Evolutionary conservation across 2,329 filamentous ascomycete genomes (phyloP), one percentile per base, ranked within the genome.

Genomic region (Epicoccum nigrum): DNA sequence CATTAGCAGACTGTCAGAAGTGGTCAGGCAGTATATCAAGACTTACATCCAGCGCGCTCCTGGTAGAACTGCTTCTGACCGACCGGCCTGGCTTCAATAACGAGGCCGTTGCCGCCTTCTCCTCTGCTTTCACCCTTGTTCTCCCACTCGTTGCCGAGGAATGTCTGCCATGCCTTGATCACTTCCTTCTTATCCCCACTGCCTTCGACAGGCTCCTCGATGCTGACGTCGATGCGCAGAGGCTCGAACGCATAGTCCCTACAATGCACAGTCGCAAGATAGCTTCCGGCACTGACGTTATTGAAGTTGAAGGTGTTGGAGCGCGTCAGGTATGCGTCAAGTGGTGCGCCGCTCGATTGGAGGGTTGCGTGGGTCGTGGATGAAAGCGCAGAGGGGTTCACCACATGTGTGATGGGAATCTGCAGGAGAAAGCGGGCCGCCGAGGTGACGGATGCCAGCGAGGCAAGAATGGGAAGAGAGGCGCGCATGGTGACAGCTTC

Each of bases 131-230:
- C 87, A 13, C 92, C 93, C 67, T 86, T 88, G 70, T 96, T 95
- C 15, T 81, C 85, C 92, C 93, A 97, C 62, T 94, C 89, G 65
- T 96, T 93, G 0, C 91, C 92, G 39, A 91, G 81, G 71, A 87
- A 96, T 20, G 91, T 96, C 78, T 93, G 89, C 87, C 89, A 94
- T 21, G 86, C 86, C 33, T 81, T 76, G 3, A 91, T 79, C 38
- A 80, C 78, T 73, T 51, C 70, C 54, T 56, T 68, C 59, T 63
- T 62, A 19, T 68, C 65, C 39, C 64, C 67, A 34, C 55, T 70
- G 9, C 62, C 67, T 44, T 66, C 62, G 2, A 62, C 66, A 4
- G 57, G 58, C 43, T 65, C 67, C 37, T 63, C 62, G 7, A 67
- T 28, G 40, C 59, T 65, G 15, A 94, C 83, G 68, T 97, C 94